phyloP scores from a whole-genome alignment of 2,329 filamentous ascomycete species.

The Alternaria angustiovoidea region DNA sequence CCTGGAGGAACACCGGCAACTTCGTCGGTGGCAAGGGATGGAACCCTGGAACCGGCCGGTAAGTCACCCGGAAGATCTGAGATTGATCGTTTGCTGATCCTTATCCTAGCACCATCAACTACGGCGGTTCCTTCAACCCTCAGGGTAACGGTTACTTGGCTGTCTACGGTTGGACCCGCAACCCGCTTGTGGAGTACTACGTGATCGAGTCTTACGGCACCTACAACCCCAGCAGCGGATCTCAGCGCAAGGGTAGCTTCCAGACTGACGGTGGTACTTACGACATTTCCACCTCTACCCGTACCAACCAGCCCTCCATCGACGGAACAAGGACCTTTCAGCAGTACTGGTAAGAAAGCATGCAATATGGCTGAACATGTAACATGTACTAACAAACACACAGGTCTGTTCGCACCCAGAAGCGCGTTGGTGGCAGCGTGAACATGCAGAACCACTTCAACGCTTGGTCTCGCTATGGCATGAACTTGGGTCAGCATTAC shows the following conservation, averaged over 20 bases:
- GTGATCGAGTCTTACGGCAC: conserved; percentile 62
- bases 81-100: neutral
- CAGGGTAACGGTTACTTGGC: conserved; percentile 42
- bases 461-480: conserved; percentile 34
- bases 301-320: conserved; percentile 61
- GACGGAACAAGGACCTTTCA: conserved; percentile 61
- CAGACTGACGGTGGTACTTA: conserved; percentile 62
- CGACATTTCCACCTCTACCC: conserved; percentile 58
- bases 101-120: conserved; percentile 25
- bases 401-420: conserved; percentile 53
- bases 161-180: conserved; percentile 64
- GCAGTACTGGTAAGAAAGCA: conserved; percentile 59
- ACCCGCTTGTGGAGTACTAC: conserved; percentile 65
- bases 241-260: conserved; percentile 58
- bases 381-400: neutral
- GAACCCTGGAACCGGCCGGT: conserved; percentile 58
- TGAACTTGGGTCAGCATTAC: conserved; percentile 27
- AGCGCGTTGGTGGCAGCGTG: conserved; percentile 56
- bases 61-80: neutral
- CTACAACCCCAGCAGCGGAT: conserved; percentile 55
- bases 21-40: conserved; percentile 40
- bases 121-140: conserved; percentile 24
- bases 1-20: conserved; percentile 34
- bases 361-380: neutral
- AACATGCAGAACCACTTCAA: conserved; percentile 40